These are phyloP conservation scores for Geotrichum europaeum DNA, from an alignment of 1,139 yeast species.

Conservation along the genomic window DNA sequence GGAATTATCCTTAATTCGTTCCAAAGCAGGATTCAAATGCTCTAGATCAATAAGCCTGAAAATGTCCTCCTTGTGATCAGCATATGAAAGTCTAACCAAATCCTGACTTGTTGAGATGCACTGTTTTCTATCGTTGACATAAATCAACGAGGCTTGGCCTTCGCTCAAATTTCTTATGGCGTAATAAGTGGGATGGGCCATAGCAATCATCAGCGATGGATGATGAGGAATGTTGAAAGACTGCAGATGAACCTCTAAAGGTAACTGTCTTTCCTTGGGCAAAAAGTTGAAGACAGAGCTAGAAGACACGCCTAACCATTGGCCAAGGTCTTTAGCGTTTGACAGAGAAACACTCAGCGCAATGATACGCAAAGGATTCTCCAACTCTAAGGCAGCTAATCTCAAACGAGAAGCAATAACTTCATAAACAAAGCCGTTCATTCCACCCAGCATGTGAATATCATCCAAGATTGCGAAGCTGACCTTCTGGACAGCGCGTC, in stretches of 20 bases:
- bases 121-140: conserved; percentile 51
- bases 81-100: conserved; percentile 38
- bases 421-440: conserved; percentile 61
- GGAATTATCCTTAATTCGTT: conserved; percentile 44
- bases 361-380: conserved; percentile 49
- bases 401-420: conserved; percentile 62
- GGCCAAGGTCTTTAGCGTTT: conserved; percentile 71
- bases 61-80: conserved; percentile 34
- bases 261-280: conserved; percentile 52
- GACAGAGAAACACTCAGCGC: conserved; percentile 65
- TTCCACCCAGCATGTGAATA: conserved; percentile 59
- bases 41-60: conserved; percentile 37
- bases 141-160: conserved; percentile 43
- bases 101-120: conserved; percentile 49
- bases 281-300: conserved; percentile 62
- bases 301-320: conserved; percentile 73
- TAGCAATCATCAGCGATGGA: conserved; percentile 46
- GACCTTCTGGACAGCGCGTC: conserved; percentile 53
- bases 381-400: conserved; percentile 60
- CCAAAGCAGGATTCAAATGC: conserved; percentile 42
- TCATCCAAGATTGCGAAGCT: conserved; percentile 71
- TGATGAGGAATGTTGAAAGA: conserved; percentile 44
- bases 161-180: conserved; percentile 29
- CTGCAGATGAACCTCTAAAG: conserved; percentile 56
- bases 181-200: conserved; percentile 46